These are phyloP conservation scores for Coemansia brasiliensis DNA, from an alignment of 192 early-diverging fungal species.

Conservation along the genomic window DNA sequence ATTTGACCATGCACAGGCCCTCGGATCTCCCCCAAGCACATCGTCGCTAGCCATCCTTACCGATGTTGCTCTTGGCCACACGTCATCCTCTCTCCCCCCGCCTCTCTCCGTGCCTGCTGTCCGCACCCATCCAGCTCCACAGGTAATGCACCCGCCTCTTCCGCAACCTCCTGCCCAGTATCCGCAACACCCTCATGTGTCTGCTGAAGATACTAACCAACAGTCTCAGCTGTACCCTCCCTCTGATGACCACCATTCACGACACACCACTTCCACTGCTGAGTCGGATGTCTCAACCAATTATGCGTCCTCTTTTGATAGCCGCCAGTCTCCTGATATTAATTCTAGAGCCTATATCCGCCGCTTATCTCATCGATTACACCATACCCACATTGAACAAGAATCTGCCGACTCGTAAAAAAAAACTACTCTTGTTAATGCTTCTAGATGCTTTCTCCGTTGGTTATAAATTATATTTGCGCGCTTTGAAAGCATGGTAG, in stretches of 20 bases:
- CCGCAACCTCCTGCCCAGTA: neutral
- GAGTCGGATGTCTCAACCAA: slow-evolving; percentile 15
- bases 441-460: too few species aligned
- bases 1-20: slow-evolving; percentile 34
- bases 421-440: too few species aligned
- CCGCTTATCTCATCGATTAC: slow-evolving; percentile 15
- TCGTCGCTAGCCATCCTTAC: slow-evolving; percentile 28
- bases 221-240: slow-evolving; percentile 15
- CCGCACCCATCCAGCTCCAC: neutral
- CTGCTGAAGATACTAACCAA: slow-evolving; percentile 11
- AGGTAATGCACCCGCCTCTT: slow-evolving; percentile 6
- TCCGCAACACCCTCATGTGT: neutral
- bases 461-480: too few species aligned
- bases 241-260: slow-evolving; percentile 9
- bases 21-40: slow-evolving; percentile 9
- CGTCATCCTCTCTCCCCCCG: neutral
- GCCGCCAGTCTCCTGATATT: slow-evolving; percentile 7
- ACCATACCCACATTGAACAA: slow-evolving; percentile 29
- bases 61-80: slow-evolving; percentile 20
- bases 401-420: slow-evolving; percentile 11
- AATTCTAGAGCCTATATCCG: slow-evolving; percentile 13
- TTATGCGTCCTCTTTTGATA: slow-evolving; percentile 17
- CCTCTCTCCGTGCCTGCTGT: neutral
- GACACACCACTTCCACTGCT: slow-evolving; percentile 6
- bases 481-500: too few species aligned